A percentile compares a stretch with the other conserved stretches of the same genome.
Conservation (phyloP, 176 grass and related monocot species). For the Triticum timopheevii region DNA sequence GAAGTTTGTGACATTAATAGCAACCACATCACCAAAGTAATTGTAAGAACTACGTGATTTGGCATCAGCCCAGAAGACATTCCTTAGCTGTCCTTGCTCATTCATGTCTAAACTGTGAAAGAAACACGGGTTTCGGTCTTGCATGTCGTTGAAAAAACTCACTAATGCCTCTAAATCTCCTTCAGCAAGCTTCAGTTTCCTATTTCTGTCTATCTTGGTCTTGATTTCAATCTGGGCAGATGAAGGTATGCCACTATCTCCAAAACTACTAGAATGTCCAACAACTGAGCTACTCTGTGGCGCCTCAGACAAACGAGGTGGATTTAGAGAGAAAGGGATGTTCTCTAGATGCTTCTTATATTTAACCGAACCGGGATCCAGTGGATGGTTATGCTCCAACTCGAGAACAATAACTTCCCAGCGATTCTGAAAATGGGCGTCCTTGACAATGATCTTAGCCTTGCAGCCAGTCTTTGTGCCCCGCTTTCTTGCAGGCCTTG, state of each 20-base stretch:
- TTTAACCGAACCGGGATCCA: conserved; percentile 69
- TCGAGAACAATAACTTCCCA: conserved; percentile 86
- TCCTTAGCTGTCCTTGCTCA: conserved; percentile 80
- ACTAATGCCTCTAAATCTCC: conserved; percentile 74
- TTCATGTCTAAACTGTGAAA: conserved; percentile 81
- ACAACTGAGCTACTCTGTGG: conserved; percentile 28
- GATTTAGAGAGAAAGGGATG: conserved; percentile 52
- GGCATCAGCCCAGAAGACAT: conserved; percentile 81
- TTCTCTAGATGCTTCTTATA: conserved; percentile 72
- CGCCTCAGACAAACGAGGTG: conserved; percentile 29
- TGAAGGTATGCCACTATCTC: conserved; percentile 33
- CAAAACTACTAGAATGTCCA: conserved; percentile 24
- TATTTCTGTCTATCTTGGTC: conserved; percentile 57
- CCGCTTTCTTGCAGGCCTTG: conserved; percentile 57
- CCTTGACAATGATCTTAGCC: conserved; percentile 90
- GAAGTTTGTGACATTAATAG: conserved; percentile 65
- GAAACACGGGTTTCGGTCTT: conserved; percentile 72
- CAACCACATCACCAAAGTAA: conserved; percentile 77
- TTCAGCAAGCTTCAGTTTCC: conserved; percentile 65
- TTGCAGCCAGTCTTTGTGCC: conserved; percentile 79
- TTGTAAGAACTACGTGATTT: conserved; percentile 70
- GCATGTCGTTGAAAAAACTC: conserved; percentile 69
- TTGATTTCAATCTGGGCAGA: conserved; percentile 46
- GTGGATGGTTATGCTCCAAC: conserved; percentile 75
- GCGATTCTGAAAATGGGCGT: conserved; percentile 75